These are phyloP conservation scores for Mikania micrantha DNA, from an alignment of 129 eudicot genomes.

Conservation along the genomic window DNA sequence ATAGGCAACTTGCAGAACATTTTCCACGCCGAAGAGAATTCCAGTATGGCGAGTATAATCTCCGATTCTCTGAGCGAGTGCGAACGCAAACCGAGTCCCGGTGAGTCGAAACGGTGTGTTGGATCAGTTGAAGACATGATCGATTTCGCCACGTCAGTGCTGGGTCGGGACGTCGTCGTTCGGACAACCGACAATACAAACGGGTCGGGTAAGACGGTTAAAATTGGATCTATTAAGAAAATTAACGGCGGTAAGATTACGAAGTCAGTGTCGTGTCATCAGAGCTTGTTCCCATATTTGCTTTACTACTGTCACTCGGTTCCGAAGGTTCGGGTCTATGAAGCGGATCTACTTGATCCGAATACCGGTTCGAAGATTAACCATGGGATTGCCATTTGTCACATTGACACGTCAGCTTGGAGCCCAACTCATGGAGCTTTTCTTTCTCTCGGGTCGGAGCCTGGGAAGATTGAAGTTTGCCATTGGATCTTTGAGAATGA, in stretches of 20 bases:
- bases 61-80: constrained; percentile 48
- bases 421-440: constrained; percentile 83
- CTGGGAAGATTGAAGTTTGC: constrained; percentile 90
- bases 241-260: constrained; percentile 80
- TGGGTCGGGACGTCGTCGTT: constrained; percentile 65
- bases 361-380: constrained; percentile 48
- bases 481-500: constrained; percentile 97
- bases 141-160: constrained; percentile 71
- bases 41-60: constrained; percentile 44
- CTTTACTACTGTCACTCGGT: constrained; percentile 93
- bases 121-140: constrained; percentile 91
- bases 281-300: constrained; percentile 71
- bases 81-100: constrained; percentile 75
- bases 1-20: constrained; percentile 32
- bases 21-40: constrained; percentile 64
- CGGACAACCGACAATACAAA: constrained; percentile 51
- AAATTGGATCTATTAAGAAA: constrained; percentile 56
- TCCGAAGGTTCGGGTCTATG: constrained; percentile 89
- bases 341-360: constrained; percentile 82
- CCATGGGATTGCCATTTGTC: constrained; percentile 89
- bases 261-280: constrained; percentile 85
- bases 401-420: constrained; percentile 80
- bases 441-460: constrained; percentile 72
- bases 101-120: constrained; percentile 85
- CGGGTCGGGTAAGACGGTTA: constrained; percentile 58